phyloP scores from a whole-genome alignment of 768 basidiomycete genomes.

The Tricholomella constricta region DNA sequence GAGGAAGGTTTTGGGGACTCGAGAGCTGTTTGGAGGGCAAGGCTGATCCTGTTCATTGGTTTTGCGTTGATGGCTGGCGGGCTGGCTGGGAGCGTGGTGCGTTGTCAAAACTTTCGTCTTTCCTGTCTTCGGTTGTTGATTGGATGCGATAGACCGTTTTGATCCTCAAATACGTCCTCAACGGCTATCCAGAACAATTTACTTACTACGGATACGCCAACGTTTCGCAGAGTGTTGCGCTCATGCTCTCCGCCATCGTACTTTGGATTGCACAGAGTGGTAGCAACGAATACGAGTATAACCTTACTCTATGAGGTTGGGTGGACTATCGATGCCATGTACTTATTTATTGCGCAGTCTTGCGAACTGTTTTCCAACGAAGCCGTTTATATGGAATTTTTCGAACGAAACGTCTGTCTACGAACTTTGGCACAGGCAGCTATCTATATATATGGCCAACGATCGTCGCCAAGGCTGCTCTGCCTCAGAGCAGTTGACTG shows the following conservation, averaged over 20 bases:
- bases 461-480: too few relatives aligned
- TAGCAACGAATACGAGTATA: conserved; percentile 91
- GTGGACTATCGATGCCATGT: neutral
- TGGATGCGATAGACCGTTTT: conserved; percentile 65
- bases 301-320: conserved; percentile 61
- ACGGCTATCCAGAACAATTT: conserved; percentile 71
- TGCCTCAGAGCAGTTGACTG: too few relatives aligned
- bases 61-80: conserved; percentile 99
- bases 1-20: conserved; percentile 83
- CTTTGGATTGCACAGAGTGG: conserved; percentile 91
- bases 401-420: too few relatives aligned
- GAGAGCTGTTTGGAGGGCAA: conserved; percentile 86
- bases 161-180: conserved; percentile 87
- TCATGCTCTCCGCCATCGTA: conserved; percentile 84
- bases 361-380: neutral
- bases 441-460: too few relatives aligned
- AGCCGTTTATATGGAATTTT: too few relatives aligned
- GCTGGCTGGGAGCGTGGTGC: conserved; percentile 92
- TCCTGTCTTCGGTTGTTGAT: neutral
- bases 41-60: conserved; percentile 89
- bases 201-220: conserved; percentile 93
- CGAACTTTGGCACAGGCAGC: too few relatives aligned
- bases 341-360: conserved; percentile 9
- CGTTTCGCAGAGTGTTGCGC: conserved; percentile 87
- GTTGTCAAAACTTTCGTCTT: conserved; percentile 33